Base-by-base conservation (phyloP, 2,329 filamentous ascomycete genomes). In the Aspergillus sclerotialis region DNA sequence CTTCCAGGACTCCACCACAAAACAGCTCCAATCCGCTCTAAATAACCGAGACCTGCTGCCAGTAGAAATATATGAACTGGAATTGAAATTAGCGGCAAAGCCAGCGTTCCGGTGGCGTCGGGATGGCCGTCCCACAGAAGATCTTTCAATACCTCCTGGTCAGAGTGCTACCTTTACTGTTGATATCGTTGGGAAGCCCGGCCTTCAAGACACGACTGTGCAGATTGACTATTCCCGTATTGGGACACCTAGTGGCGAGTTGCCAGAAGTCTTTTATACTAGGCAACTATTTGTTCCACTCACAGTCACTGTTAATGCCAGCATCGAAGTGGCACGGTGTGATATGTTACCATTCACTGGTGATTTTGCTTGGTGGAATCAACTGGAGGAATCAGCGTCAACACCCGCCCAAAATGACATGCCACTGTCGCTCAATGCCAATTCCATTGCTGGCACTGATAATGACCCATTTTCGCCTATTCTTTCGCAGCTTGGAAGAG, bases 301-400 rank as follows among this genome's bases (percentile, higher is more conserved):
- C 37, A 85, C 82, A 0, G 76, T 95, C 11, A 95, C 90, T 4
- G 90, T 96, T 30, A 95, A 95, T 53, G 84, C 88, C 3, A 92
- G 87, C 51, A 72, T 95, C 16, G 87, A 95, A 52, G 69, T 95
- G 7, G 73, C 80, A 21, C 75, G 86, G 24, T 79, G 89, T 44
- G 89, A 95, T 51, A 72, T 93, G 12, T 61, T 92, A 21, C 80
- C 87, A 1, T 72, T 94, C 8, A 77, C 78, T 30, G 75, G 77
- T 8, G 69, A 75, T 31, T 76, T 92, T 33, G 81, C 82, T 1
- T 86, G 83, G 78, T 59, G 59, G 35, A 66, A 66, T 34, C 50
- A 48, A 16, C 42, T 44, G n/a, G 40, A 45, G 17, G 35, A 38
- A 5, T 19, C 32, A 5, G 37, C 44, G 4, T 28, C 32, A 11